Evolutionary conservation across 192 early-diverging fungal genomes (phyloP).

Genomic region (Dissophora ornata): DNA sequence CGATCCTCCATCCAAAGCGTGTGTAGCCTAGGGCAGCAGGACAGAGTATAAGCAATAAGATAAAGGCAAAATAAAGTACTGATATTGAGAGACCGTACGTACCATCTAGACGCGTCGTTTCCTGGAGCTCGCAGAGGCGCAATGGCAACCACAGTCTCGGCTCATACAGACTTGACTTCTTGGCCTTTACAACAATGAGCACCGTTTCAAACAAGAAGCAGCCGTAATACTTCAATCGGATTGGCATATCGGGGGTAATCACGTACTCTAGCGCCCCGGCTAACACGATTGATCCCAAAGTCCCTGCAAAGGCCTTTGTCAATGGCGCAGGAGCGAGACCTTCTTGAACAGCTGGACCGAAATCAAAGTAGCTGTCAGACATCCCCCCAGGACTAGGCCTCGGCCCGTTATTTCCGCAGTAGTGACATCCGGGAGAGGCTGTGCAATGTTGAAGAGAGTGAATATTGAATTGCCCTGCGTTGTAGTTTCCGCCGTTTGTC

Average conservation of each 20-base stretch:
- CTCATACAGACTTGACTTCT: slow-evolving; percentile 59
- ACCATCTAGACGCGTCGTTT: slow-evolving; percentile 52
- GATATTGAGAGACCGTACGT: no score
- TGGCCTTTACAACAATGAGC: slow-evolving; percentile 67
- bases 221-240: slow-evolving; percentile 63
- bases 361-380: slow-evolving; percentile 9
- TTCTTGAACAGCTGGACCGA: not conserved
- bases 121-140: slow-evolving; percentile 66
- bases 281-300: slow-evolving; percentile 54
- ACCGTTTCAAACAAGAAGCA: slow-evolving; percentile 73
- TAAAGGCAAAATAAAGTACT: no score
- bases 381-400: not conserved
- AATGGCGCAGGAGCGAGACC: slow-evolving; percentile 22
- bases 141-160: slow-evolving; percentile 78
- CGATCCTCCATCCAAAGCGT: slow-evolving; percentile 38
- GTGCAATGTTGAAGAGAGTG: not conserved
- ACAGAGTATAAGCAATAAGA: not conserved
- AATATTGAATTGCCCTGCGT: no score
- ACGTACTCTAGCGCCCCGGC: slow-evolving; percentile 61
- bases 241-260: slow-evolving; percentile 44
- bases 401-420: no score
- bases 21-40: slow-evolving; percentile 23
- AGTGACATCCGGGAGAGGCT: no score
- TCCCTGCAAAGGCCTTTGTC: slow-evolving; percentile 43
- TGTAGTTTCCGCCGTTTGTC: not conserved